Conservation (phyloP, 306 rosid genomes). For the Morella rubra region DNA sequence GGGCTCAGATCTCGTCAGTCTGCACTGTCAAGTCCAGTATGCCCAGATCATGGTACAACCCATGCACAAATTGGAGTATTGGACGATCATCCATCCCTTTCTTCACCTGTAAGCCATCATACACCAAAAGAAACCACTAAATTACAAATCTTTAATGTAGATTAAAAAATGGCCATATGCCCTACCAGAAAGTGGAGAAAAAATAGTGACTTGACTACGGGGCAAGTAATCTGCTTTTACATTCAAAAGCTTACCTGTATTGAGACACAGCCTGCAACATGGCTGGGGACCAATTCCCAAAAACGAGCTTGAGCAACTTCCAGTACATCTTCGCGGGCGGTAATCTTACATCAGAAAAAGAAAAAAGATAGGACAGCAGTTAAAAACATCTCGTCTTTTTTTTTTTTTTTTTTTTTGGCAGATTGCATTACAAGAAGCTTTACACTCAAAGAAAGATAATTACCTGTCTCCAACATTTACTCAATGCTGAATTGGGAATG, state of each 20-base stretch:
- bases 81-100: slow-evolving; percentile 65
- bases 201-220: background rate
- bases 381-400: background rate
- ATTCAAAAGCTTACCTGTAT: slow-evolving; percentile 50
- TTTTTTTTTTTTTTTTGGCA: background rate
- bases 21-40: slow-evolving; percentile 84
- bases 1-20: slow-evolving; percentile 49
- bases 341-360: slow-evolving; percentile 44
- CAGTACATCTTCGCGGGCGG: slow-evolving; percentile 68
- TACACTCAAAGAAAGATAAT: slow-evolving; percentile 18
- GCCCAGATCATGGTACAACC: slow-evolving; percentile 85
- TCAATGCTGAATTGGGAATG: slow-evolving; percentile 82
- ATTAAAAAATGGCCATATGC: background rate
- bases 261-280: slow-evolving; percentile 74
- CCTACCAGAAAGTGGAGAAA: background rate
- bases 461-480: slow-evolving; percentile 96
- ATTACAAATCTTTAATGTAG: background rate
- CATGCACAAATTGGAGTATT: slow-evolving; percentile 74
- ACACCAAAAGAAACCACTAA: slow-evolving; percentile 26
- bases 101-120: slow-evolving; percentile 54
- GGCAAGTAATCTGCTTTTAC: background rate
- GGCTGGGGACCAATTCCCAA: slow-evolving; percentile 97
- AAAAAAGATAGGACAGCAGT: background rate
- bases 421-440: slow-evolving; percentile 1
- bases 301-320: slow-evolving; percentile 82